Base-by-base conservation (phyloP, 2,329 filamentous ascomycete species). In the Aspergillus flavus region DNA sequence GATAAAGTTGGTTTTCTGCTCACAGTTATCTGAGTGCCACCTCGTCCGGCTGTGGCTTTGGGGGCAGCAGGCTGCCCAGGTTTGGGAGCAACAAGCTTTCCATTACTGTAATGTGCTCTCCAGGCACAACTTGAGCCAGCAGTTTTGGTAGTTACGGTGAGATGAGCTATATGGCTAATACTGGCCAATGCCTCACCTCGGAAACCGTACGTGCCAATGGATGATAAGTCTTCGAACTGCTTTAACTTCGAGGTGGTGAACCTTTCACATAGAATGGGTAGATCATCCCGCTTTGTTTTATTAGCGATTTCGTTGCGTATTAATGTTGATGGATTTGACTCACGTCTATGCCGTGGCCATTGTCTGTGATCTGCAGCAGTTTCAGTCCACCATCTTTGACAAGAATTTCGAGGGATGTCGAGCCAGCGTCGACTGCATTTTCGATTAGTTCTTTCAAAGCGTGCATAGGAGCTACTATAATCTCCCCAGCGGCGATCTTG, bases 201-300 rank as follows among this genome's bases (percentile, higher is more conserved):
- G 74, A 99, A 99, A n/a, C 95, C 95, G 77, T 99, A 99, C 1
- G 95, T 98, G 57, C 89, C 90, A 68, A 99, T 98, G 5, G 89
- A 91, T 46, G 88, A 88, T 55, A 99, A 83, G 76, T 99, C 95
- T 76, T 98, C 94, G 69, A 99, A 99, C 6, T 88, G 87, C 70
- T 95, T 93, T 63, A 99, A 85, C 76, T 99, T 99, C 14, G 94
- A 98, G 0, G 95, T 99, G 11, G 95, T 99, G 75, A 97, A 97
- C 57, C 95, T 89, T 77, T 98, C 93, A 74, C 95, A 99, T 4
- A 99, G 84, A 62, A 99, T 96, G 1, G 91, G 84, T 64, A 99
- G 76, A 76, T 99, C 95, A 68, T 96, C 93, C 84, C 91, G 93
- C 92, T 96, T 52, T 36, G 55, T 10, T 58, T 76, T 48, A 71